Percentiles rank a stretch among this genome's conserved stretches.
These are phyloP conservation scores for Candolleomyces eurysporus DNA, from an alignment of 768 basidiomycete genomes.

Conservation along the genomic window DNA sequence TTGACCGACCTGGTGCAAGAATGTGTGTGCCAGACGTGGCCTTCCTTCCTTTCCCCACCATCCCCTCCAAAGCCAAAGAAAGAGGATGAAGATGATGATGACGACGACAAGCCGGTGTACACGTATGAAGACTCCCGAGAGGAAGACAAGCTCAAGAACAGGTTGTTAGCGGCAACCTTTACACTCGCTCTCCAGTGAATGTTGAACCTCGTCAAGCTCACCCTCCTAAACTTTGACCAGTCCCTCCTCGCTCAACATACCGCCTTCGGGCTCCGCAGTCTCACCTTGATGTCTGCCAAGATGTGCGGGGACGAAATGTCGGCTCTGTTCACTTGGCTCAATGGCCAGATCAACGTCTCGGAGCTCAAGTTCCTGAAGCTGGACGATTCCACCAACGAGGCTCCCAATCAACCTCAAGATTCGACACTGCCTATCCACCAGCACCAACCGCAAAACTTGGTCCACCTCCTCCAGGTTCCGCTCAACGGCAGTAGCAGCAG, in stretches of 20 bases:
- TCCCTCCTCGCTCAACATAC: too few species aligned
- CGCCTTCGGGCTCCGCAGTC: conserved; percentile 35
- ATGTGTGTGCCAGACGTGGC: too few species aligned
- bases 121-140: too few species aligned
- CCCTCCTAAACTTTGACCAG: too few species aligned
- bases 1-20: too few species aligned
- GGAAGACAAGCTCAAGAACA: conserved; percentile 27
- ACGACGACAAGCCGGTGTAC: conserved; percentile 14
- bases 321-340: conserved; percentile 39
- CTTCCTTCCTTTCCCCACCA: conserved; percentile 28
- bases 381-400: too few species aligned
- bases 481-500: background rate
- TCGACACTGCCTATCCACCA: too few species aligned
- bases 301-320: conserved; percentile 30
- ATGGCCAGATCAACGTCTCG: conserved; percentile 41
- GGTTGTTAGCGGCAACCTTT: conserved; percentile 38
- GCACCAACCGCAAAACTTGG: conserved; percentile 1
- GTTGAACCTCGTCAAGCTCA: conserved; percentile 38
- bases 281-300: conserved; percentile 35
- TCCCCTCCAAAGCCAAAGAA: too few species aligned
- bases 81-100: background rate
- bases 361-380: too few species aligned
- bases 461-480: background rate
- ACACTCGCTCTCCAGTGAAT: conserved; percentile 45
- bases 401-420: too few species aligned